Evolutionary conservation across 2,329 filamentous ascomycete species (phyloP).

Genomic region (Fusarium sp.): DNA sequence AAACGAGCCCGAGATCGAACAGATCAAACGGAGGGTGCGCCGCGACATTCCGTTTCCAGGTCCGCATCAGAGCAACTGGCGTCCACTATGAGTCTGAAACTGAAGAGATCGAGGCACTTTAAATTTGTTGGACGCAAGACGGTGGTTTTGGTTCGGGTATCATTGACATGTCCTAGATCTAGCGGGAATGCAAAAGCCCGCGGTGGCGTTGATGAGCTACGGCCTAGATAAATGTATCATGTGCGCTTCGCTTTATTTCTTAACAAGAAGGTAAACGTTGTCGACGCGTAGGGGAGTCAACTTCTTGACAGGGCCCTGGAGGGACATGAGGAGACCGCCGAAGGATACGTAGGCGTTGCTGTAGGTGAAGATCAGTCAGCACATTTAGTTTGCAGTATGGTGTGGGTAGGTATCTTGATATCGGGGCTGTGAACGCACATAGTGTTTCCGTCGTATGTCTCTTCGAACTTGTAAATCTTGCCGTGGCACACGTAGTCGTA

Average conservation of each 20-base stretch:
- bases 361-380: constrained; percentile 30
- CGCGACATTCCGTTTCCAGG: constrained; percentile 84
- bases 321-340: constrained; percentile 87
- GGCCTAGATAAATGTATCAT: constrained; percentile 24
- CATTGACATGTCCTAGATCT: constrained; percentile 40
- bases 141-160: constrained; percentile 41
- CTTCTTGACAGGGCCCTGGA: constrained; percentile 96
- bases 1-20: constrained; percentile 81
- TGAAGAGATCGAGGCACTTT: constrained; percentile 3
- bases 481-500: constrained; percentile 91
- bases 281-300: constrained; percentile 91
- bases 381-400: background rate
- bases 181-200: constrained; percentile 25
- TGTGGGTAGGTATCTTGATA: background rate
- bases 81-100: constrained; percentile 19
- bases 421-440: constrained; percentile 66
- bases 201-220: constrained; percentile 14
- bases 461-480: constrained; percentile 90
- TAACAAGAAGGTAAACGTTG: constrained; percentile 91
- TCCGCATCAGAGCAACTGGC: constrained; percentile 61
- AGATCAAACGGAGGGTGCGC: constrained; percentile 81
- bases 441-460: constrained; percentile 79
- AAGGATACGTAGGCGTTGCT: constrained; percentile 97
- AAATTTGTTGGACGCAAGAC: constrained; percentile 18
- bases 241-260: constrained; percentile 71